Conservation (phyloP, 2,329 filamentous ascomycete genomes). For the Sporothrix luriei region DNA sequence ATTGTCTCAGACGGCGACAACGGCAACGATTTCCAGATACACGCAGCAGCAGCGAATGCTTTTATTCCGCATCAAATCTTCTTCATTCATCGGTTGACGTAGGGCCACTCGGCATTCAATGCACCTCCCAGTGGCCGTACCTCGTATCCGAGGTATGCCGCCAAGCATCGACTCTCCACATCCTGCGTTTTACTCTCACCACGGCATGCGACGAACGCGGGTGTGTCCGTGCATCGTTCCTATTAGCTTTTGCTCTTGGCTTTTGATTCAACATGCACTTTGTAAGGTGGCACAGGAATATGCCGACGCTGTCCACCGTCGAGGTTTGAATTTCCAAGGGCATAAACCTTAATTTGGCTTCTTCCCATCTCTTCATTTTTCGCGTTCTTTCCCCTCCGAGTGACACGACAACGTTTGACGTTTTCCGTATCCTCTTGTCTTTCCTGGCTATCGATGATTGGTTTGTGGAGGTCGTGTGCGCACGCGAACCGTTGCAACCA, state of each 20-base stretch:
- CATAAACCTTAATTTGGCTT: constrained; percentile 13
- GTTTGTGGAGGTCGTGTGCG: neutral
- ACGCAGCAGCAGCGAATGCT: constrained; percentile 8
- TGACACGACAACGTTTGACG: neutral
- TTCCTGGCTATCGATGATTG: neutral
- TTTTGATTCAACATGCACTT: constrained; percentile 9
- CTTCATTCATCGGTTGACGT: neutral
- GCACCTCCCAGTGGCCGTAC: neutral
- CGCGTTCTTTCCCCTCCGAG: constrained; percentile 1
- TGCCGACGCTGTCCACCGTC: neutral
- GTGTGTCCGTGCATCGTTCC: neutral
- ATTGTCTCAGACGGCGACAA: neutral
- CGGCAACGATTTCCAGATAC: constrained; percentile 1
- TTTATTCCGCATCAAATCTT: neutral
- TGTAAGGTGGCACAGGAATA: neutral
- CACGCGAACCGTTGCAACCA: neutral
- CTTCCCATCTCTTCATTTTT: neutral
- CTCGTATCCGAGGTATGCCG: neutral
- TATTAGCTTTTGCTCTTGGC: neutral
- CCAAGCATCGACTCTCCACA: neutral
- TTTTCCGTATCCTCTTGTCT: neutral
- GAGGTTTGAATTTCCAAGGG: neutral
- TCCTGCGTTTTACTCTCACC: neutral
- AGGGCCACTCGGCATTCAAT: neutral
- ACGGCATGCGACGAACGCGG: neutral